phyloP scores from a whole-genome alignment of 257 asterid species.

The Pogostemon cablin region DNA sequence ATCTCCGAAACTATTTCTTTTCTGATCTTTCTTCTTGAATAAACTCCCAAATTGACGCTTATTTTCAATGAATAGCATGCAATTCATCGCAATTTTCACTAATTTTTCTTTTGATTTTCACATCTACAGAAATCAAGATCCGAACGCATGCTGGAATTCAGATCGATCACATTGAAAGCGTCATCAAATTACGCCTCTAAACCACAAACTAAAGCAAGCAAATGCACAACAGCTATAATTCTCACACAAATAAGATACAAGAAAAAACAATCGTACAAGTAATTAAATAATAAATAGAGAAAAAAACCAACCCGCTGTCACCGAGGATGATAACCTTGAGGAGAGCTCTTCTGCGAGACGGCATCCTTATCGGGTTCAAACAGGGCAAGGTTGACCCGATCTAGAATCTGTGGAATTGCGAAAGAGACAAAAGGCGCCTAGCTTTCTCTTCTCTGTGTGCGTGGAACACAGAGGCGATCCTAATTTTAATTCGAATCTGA shows the following conservation, averaged over 20 bases:
- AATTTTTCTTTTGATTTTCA: background rate
- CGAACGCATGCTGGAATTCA: slow-evolving; percentile 13
- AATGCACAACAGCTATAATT: slow-evolving; percentile 22
- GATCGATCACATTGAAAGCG: slow-evolving; percentile 23
- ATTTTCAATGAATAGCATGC: background rate
- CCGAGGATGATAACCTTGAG: slow-evolving; percentile 75
- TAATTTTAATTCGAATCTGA: slow-evolving; percentile 5
- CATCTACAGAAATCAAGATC: slow-evolving; percentile 24
- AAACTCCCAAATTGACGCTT: background rate
- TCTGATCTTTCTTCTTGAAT: slow-evolving; percentile 12
- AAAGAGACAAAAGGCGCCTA: slow-evolving; percentile 1
- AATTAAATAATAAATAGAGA: background rate
- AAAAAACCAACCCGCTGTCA: slow-evolving; percentile 54
- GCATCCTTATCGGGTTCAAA: slow-evolving; percentile 41
- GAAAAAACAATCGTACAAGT: slow-evolving; percentile 3
- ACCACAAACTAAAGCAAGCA: slow-evolving; percentile 15
- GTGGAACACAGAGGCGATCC: slow-evolving; percentile 21
- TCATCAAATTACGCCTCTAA: background rate
- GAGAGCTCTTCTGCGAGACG: slow-evolving; percentile 63
- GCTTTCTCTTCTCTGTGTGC: background rate
- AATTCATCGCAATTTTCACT: slow-evolving; percentile 7
- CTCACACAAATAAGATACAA: background rate
- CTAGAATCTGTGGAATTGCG: slow-evolving; percentile 1
- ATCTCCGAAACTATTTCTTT: background rate
- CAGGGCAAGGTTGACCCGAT: slow-evolving; percentile 33